Evolutionary conservation across 805 yeast species (phyloP), one percentile per base, ranked within the genome.

Genomic region (Jamesozyma gamospora): DNA sequence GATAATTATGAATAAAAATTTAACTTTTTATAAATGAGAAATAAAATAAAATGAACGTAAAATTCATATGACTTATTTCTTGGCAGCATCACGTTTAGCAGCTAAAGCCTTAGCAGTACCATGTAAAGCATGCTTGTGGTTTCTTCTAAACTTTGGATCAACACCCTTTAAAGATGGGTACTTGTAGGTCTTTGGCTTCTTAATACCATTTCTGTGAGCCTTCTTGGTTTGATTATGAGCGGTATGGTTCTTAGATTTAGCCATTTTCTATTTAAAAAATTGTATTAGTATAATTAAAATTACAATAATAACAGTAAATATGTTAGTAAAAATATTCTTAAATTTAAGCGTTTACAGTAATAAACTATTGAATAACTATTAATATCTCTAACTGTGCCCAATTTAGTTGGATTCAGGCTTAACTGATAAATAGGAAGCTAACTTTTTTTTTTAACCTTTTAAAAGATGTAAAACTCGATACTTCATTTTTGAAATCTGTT

Each of bases 151-250:
- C 82, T 92, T 92, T 69, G 98, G 80, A 73, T 92, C 97, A 70
- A 90, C 96, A 79, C 95, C 95, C 76, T 85, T 90, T 73, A 86
- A 78, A 56, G 97, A 88, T 60, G 96, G 95, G 81, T 90, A 87
- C 78, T 85, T 88, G 94, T 79, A 74, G 67, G 95, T 82, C 82
- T 78, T 84, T 63, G 96, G 96, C 88, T 90, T 92, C 84, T 90
- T 90, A 77, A 92, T 90, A 77, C 98, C 98, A 83, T 92, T 92
- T 70, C 82, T 88, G 96, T 92, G 98, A 66, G 97, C 97, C 94
- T 92, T 92, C 71, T 74, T 83, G 87, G 82, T 84, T 76, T 90
- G 97, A 94, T 92, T 92, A 76, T 92, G 98, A 75, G 87, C 88
- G 75, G 98, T 92, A 72, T 92, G 97, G 77, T 92, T 92, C 96